A percentile compares a stretch with the other conserved stretches of the same genome.
phyloP scores from a whole-genome alignment of 2,329 filamentous ascomycete species.

The Tolypocladium capitatum region DNA sequence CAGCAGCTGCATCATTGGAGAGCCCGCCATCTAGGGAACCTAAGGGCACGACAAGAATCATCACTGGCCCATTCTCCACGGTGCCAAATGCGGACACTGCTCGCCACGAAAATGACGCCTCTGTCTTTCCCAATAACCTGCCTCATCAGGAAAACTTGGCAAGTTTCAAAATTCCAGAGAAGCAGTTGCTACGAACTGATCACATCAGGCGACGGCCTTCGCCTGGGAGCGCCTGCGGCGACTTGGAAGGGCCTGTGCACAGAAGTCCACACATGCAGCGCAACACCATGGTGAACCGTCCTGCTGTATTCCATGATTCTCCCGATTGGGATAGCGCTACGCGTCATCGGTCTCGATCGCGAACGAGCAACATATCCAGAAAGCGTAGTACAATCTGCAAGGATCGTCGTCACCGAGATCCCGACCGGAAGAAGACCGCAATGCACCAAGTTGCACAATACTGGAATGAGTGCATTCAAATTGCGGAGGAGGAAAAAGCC shows the following conservation, averaged over 20 bases:
- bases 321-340: background rate
- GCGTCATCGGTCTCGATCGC: slow-evolving; percentile 12
- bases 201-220: slow-evolving; percentile 2
- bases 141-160: background rate
- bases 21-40: background rate
- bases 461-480: slow-evolving; percentile 21
- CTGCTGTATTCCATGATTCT: background rate
- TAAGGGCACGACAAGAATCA: background rate
- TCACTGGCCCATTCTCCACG: background rate
- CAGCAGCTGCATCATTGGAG: background rate
- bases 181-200: background rate
- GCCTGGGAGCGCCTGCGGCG: slow-evolving; percentile 15
- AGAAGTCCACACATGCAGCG: slow-evolving; percentile 7
- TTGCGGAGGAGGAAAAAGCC: slow-evolving; percentile 15
- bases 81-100: background rate
- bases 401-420: slow-evolving; percentile 4
- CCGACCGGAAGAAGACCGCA: slow-evolving; percentile 13
- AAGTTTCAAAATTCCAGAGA: background rate
- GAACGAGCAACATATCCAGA: slow-evolving; percentile 19
- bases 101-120: background rate
- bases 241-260: slow-evolving; percentile 16
- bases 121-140: no score
- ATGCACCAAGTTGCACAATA: slow-evolving; percentile 19
- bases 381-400: slow-evolving; percentile 12
- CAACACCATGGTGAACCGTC: background rate